A percentile compares a stretch with the other conserved stretches of the same genome.
Evolutionary conservation across 169 alveolate genomes (phyloP).

Genomic region (Miamiensis avidus): DNA sequence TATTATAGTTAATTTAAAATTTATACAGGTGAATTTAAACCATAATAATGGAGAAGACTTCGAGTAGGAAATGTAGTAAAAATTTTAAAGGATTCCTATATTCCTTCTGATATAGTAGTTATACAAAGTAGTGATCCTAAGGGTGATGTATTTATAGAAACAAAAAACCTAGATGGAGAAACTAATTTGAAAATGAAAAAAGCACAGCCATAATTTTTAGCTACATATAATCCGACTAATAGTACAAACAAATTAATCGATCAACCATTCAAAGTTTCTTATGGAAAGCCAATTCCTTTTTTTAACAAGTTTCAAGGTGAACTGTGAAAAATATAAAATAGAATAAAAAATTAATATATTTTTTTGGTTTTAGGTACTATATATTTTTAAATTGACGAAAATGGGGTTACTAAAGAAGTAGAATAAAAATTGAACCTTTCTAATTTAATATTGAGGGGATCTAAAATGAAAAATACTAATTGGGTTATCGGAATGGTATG

Average conservation of each 20-base stretch:
- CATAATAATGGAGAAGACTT: conserved; percentile 42
- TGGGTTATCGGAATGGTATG: conserved; percentile 88
- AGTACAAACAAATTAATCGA: too few relatives aligned
- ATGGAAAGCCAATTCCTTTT: conserved; percentile 24
- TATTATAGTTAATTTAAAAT: too few relatives aligned
- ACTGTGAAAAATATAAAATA: too few relatives aligned
- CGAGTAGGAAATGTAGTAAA: conserved; percentile 95
- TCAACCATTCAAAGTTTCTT: not conserved
- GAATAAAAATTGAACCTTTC: too few relatives aligned
- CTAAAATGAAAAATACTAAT: conserved; percentile 91
- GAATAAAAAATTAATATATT: too few relatives aligned
- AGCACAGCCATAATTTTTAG: conserved; percentile 41
- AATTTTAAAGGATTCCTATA: conserved; percentile 83
- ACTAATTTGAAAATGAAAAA: conserved; percentile 90
- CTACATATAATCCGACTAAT: not conserved
- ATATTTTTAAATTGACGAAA: not conserved
- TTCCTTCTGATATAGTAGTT: conserved; percentile 96
- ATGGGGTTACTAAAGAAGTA: conserved; percentile 17
- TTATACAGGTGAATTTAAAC: not conserved
- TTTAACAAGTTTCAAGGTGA: conserved; percentile 37
- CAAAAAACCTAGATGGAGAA: conserved; percentile 94
- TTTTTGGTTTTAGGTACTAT: not conserved
- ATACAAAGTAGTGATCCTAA: conserved; percentile 85
- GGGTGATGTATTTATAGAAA: conserved; percentile 92
- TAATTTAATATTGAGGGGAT: conserved; percentile 86